Base-by-base conservation (phyloP, 108 stramenopile genomes). In the Nitzschia sp. region DNA sequence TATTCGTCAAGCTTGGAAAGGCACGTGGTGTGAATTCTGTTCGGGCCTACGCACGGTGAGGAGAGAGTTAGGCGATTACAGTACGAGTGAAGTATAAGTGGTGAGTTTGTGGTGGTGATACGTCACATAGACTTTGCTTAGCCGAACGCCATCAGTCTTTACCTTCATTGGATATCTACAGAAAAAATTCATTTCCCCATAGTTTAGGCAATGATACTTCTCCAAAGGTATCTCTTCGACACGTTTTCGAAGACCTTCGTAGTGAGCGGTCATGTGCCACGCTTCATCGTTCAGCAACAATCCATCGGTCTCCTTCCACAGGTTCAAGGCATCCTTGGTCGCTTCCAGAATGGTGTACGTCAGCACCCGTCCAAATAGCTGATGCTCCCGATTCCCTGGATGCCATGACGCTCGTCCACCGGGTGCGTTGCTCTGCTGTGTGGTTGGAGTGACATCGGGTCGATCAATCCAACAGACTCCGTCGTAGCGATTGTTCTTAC, bases 11-110 rank as follows among this genome's bases (percentile, higher is more conserved):
- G 1, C 11, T 19, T 29, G 87, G 84, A 55, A 80, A 78, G 17
- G 82, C 78, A 30, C 87, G 67, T 16, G 91, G 91, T 3, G 86
- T 89, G 71, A 74, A 82, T 45, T 88, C 86, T 3, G 86, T 89
- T 13, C 65, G 71, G 19, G 60, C 75, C 72, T 79, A 34, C 25
- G 4, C n/a, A n/a, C n/a, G n/a, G n/a, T n/a, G n/a, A n/a, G n/a
- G n/a, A n/a, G n/a, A n/a, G n/a, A n/a, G n/a, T n/a, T n/a, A n/a
- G n/a, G n/a, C n/a, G n/a, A n/a, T n/a, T n/a, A n/a, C n/a, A n/a
- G n/a, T n/a, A n/a, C 3, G 63, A 52, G 63, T 23, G 48, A 26
- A 63, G n/a, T 17, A 21, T 6, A 13, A 6, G 26, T 15, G 29
- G 48, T 17, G 15, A 63, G 5, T 53, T 53, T n/a, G n/a, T n/a